Base-by-base conservation (phyloP, 2,329 filamentous ascomycete genomes). In the Monilinia laxa region DNA sequence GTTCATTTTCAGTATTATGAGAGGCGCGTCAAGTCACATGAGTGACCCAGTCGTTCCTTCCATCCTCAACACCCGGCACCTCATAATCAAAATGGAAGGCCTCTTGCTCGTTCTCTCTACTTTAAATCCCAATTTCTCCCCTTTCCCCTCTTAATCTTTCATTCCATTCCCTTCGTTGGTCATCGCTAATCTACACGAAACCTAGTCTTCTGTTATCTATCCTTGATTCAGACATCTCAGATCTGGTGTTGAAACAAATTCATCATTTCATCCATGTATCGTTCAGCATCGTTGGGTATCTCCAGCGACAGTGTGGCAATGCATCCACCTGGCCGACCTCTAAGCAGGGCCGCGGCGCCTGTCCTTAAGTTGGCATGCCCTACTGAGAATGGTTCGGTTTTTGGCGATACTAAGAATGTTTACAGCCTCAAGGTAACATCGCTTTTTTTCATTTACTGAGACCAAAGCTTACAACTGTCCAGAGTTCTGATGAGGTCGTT, bases 41-140 rank as follows among this genome's bases (percentile, higher is more conserved):
- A 59, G 25, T 59, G 25, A 35, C 20, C 42, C 6, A 31, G 57
- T 49, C 42, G 42, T 59, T 35, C 57, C 25, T 35, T 49, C 56
- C 18, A 14, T 59, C 7, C 31, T 49, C 12, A 42, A 59, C 18
- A 38, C 28, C 10, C 7, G 23, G 47, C 18, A 38, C 28, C 10
- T 38, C 35, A 56, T 40, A 20, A 16, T 12, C 12, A 11, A 51
- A 23, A 5, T 5, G 20, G 28, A 60, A 60, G 28, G 2, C 42
- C 35, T 28, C 45, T 25, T 49, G 28, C 45, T 6, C 1, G 9
- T 49, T 35, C 28, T 25, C 42, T 9, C 7, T 20, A 35, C 25
- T 23, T 16, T 47, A 31, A 18, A 23, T 18, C 4, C 1, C 5
- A 49, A 7, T 0, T 20, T 35, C 38, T 40, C 35, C 23, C 57